phyloP scores from a whole-genome alignment of 2,329 filamentous ascomycete species.

The Diaporthe helianthi region DNA sequence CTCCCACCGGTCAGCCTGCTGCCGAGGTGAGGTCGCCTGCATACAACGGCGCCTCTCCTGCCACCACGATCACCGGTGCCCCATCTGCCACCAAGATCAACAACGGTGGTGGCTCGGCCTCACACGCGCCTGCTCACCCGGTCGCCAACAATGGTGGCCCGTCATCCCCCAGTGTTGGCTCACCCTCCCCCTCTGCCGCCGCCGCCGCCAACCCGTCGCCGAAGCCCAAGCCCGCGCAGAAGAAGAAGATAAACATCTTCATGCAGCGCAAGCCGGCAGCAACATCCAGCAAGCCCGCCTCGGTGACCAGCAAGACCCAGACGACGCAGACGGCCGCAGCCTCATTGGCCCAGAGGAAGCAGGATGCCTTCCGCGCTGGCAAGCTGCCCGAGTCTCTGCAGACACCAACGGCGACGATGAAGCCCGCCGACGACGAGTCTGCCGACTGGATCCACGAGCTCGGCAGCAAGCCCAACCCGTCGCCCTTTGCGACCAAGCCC shows the following conservation, averaged over 20 bases:
- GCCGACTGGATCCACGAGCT: background rate
- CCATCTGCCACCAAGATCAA: background rate
- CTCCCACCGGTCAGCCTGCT: background rate
- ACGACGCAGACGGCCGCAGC: too few species aligned
- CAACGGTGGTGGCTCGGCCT: background rate
- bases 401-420: background rate
- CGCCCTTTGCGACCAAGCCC: background rate
- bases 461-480: background rate
- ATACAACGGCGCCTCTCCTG: background rate
- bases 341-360: background rate
- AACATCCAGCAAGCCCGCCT: background rate
- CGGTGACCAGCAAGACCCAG: background rate
- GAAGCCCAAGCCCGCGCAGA: background rate
- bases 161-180: background rate
- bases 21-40: too few species aligned
- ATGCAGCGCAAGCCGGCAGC: background rate
- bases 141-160: background rate
- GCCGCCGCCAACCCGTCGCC: background rate
- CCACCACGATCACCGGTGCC: background rate
- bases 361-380: background rate
- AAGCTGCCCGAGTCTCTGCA: too few species aligned
- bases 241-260: background rate
- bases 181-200: background rate
- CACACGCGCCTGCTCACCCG: background rate
- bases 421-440: background rate